Conservation (phyloP, 805 yeast species). For the Sugiyamaella chiloensis region DNA sequence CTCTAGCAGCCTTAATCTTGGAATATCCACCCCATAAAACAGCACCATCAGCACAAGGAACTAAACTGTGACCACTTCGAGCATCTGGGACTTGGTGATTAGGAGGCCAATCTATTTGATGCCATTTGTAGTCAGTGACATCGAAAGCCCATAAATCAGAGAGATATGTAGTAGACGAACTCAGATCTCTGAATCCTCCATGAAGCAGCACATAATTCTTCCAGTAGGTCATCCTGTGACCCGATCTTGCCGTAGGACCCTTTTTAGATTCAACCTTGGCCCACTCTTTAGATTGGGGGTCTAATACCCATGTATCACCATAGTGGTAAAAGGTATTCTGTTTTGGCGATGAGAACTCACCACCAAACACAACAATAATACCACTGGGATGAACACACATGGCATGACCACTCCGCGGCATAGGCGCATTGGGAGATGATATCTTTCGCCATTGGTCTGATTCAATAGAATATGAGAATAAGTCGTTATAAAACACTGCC, state of each 20-base stretch:
- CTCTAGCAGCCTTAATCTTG: constrained; percentile 79
- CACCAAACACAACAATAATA: constrained; percentile 82
- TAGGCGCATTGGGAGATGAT: constrained; percentile 80
- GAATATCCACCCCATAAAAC: constrained; percentile 90
- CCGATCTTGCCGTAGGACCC: constrained; percentile 80
- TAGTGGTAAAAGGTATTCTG: constrained; percentile 94
- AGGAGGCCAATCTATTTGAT: constrained; percentile 79
- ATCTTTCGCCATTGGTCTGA: constrained; percentile 77
- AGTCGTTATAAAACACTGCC: constrained; percentile 77
- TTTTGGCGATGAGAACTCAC: constrained; percentile 95
- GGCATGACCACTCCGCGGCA: constrained; percentile 90
- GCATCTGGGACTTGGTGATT: constrained; percentile 83
- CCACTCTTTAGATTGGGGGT: constrained; percentile 85
- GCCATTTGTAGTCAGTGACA: constrained; percentile 85
- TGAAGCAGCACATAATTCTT: constrained; percentile 79
- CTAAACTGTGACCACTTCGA: constrained; percentile 86
- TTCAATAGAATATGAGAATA: constrained; percentile 68
- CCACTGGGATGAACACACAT: constrained; percentile 94
- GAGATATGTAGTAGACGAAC: constrained; percentile 76
- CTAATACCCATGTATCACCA: constrained; percentile 94
- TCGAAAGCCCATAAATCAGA: constrained; percentile 92
- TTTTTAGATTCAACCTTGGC: constrained; percentile 71
- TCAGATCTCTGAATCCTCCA: constrained; percentile 93
- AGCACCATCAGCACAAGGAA: constrained; percentile 77
- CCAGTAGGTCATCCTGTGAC: constrained; percentile 89